Base-by-base conservation (phyloP, 2,329 filamentous ascomycete genomes). In the Diaporthe velutina region DNA sequence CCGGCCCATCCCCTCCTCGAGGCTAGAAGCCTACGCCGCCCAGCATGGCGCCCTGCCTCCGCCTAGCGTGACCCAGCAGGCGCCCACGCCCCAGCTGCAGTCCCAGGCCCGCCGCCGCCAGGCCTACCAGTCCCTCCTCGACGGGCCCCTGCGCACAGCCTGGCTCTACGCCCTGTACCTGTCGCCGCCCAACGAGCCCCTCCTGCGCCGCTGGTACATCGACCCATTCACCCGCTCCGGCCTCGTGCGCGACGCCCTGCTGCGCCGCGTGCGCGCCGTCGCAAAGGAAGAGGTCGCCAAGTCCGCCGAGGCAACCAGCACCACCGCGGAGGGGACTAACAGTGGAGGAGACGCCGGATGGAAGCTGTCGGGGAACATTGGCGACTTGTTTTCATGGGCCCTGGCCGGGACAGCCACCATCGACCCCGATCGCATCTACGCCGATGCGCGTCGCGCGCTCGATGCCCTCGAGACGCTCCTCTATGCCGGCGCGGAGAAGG, bases 151-250 rank as follows among this genome's bases (percentile, higher is more conserved):
- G 87, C 93, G 96, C 77, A 93, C 93, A 83, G 96, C 96, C 74
- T 98, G 95, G 95, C 90, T 98, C 13, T 93, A 96, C 83, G 88
- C 92, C 58, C 88, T 98, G 74, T 98, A 98, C 86, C 86, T 98
- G 55, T 89, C 92, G 66, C 88, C 90, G 1, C 78, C 85, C 35
- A 97, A 97, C 83, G 90, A 91, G 58, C 78, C 88, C 15, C 90
- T 98, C 71, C 92, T 96, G 25, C 84, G 89, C 42, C 85, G 85
- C 1, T 90, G 97, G 68, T 98, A 98, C 85, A 90, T 97, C 78
- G 79, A 86, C 2, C 90, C 92, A 1, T 89, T 90, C 5, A 89
- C 89, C 1, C 85, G 88, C 2, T 93, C 92, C 68, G 78, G 83
- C 0, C 81, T 93, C 15, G 93, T 98, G 12, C 91, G 90, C 66